phyloP scores from a whole-genome alignment of 2,329 filamentous ascomycete species.

The Fonsecaea multimorphosa region DNA sequence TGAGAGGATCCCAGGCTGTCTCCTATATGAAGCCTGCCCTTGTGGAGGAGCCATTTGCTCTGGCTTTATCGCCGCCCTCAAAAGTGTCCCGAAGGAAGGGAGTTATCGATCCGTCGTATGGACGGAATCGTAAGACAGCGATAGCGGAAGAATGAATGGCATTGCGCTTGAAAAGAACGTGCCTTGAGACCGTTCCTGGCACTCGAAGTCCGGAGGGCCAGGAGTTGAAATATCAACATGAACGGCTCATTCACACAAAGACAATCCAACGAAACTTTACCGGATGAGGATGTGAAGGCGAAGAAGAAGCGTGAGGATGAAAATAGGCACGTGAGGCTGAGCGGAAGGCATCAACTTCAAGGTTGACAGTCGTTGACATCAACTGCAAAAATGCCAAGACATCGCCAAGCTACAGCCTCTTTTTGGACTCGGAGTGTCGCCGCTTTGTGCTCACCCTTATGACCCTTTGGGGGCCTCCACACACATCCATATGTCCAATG shows the following conservation, averaged over 20 bases:
- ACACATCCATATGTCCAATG: too few relatives aligned
- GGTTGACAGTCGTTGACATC: too few relatives aligned
- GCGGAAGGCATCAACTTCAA: neutral
- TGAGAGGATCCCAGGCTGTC: conserved; percentile 86
- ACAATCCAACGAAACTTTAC: neutral
- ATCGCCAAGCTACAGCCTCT: too few relatives aligned
- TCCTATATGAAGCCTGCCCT: conserved; percentile 83
- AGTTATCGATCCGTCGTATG: neutral
- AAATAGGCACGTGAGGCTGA: neutral
- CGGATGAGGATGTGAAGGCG: neutral
- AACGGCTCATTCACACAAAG: neutral
- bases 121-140: neutral
- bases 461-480: too few relatives aligned
- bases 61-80: neutral
- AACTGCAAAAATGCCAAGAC: neutral
- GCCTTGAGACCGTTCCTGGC: neutral
- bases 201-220: neutral
- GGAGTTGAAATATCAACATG: neutral
- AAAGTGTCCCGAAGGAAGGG: neutral
- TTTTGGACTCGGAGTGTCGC: too few relatives aligned
- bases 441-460: too few relatives aligned
- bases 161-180: neutral
- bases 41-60: conserved; percentile 63
- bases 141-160: neutral
- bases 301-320: too few relatives aligned